Percentiles rank a stretch among this genome's conserved stretches.
These are phyloP conservation scores for Cupressus sempervirens DNA, from an alignment of 75 land plant genomes.

Conservation along the genomic window DNA sequence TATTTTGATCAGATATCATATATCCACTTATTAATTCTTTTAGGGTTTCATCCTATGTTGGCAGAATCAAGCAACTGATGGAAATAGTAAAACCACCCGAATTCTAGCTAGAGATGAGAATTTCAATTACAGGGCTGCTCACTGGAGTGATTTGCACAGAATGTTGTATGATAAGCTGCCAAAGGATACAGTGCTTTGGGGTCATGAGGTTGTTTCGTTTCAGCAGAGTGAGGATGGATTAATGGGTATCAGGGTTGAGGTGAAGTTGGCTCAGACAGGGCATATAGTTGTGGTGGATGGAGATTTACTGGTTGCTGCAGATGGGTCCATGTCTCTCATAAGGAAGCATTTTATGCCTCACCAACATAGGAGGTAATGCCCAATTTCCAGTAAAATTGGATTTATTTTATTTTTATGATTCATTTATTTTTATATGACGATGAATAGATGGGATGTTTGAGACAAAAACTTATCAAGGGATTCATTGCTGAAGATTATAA, in stretches of 20 bases:
- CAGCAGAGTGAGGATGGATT: constrained; percentile 6
- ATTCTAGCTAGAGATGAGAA: constrained; percentile 40
- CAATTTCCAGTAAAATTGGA: too few species aligned
- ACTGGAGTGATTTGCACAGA: constrained; percentile 54
- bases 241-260: constrained; percentile 25
- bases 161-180: constrained; percentile 49
- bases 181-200: constrained; percentile 40
- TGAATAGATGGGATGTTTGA: too few species aligned
- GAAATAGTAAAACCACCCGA: constrained; percentile 19
- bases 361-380: background rate
- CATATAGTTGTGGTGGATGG: constrained; percentile 8
- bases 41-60: background rate
- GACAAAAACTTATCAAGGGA: too few species aligned
- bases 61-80: constrained; percentile 50
- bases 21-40: background rate
- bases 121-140: constrained; percentile 43
- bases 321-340: constrained; percentile 68
- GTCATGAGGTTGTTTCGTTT: constrained; percentile 51
- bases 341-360: constrained; percentile 50
- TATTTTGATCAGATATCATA: background rate
- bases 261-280: background rate
- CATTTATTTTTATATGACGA: too few species aligned
- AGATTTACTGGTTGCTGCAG: constrained; percentile 72
- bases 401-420: too few species aligned
- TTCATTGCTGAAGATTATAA: too few species aligned